Conservation (phyloP, 305 asterid species). For the Fraxinus baroniana region DNA sequence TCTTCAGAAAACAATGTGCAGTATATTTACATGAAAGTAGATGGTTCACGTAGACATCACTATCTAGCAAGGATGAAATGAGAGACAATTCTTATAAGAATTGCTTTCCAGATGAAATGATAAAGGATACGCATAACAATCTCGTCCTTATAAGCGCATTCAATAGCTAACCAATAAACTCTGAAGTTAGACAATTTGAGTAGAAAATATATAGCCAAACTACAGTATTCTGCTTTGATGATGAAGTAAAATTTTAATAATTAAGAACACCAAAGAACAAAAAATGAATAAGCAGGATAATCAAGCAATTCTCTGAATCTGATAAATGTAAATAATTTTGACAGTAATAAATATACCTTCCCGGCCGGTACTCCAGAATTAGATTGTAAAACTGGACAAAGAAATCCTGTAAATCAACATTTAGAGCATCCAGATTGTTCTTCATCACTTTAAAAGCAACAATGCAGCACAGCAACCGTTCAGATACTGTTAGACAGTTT, state of each 20-base stretch:
- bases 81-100: neutral
- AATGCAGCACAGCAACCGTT: slow-evolving; percentile 86
- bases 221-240: neutral
- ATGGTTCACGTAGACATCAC: neutral
- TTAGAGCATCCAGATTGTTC: slow-evolving; percentile 87
- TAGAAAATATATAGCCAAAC: neutral
- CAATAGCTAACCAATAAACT: neutral
- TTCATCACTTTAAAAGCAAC: slow-evolving; percentile 90
- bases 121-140: neutral
- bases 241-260: neutral
- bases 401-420: slow-evolving; percentile 89
- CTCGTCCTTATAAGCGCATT: neutral
- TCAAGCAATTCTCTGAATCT: neutral
- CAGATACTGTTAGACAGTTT: slow-evolving; percentile 62
- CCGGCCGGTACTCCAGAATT: slow-evolving; percentile 82
- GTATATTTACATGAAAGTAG: neutral
- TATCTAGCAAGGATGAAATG: neutral
- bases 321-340: neutral
- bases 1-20: neutral
- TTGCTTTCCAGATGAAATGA: neutral
- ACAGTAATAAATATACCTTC: slow-evolving; percentile 54
- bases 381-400: slow-evolving; percentile 78
- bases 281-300: slow-evolving; percentile 1
- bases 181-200: neutral
- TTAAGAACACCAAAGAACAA: neutral